These are phyloP conservation scores for Colletotrichum costaricense DNA, from an alignment of 2,329 filamentous ascomycete species.

Conservation along the genomic window DNA sequence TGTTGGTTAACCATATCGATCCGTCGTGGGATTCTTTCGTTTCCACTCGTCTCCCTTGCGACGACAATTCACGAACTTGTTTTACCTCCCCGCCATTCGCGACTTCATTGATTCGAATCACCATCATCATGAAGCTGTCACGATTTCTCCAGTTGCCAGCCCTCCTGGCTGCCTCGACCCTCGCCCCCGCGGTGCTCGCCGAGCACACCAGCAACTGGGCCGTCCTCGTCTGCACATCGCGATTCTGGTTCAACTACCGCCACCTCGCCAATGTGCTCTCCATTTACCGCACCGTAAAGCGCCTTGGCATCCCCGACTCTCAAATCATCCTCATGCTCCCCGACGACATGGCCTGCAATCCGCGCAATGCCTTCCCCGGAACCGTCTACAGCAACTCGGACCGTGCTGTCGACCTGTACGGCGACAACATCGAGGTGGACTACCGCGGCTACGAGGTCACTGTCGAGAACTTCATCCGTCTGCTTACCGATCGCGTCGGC, in stretches of 20 bases:
- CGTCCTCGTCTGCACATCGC: constrained; percentile 96
- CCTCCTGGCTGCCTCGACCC: constrained; percentile 59
- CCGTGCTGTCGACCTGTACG: constrained; percentile 93
- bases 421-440: constrained; percentile 98
- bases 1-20: neutral
- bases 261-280: constrained; percentile 98
- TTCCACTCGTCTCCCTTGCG: constrained; percentile 17
- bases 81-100: neutral
- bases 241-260: constrained; percentile 99
- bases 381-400: constrained; percentile 99
- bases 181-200: constrained; percentile 60
- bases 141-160: constrained; percentile 56
- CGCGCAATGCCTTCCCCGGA: constrained; percentile 95
- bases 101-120: neutral
- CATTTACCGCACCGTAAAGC: constrained; percentile 97
- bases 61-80: neutral
- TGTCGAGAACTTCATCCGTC: constrained; percentile 96
- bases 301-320: constrained; percentile 95
- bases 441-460: constrained; percentile 98
- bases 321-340: constrained; percentile 99
- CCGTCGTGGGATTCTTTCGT: neutral
- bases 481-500: constrained; percentile 93
- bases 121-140: constrained; percentile 62
- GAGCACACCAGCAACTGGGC: constrained; percentile 99
- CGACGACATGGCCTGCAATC: constrained; percentile 99